Percentiles rank a stretch among this genome's conserved stretches.
These are phyloP conservation scores for Rhytidiadelphus loreus DNA, from an alignment of 225 moss, liverwort and hornwort species.

Conservation along the genomic window DNA sequence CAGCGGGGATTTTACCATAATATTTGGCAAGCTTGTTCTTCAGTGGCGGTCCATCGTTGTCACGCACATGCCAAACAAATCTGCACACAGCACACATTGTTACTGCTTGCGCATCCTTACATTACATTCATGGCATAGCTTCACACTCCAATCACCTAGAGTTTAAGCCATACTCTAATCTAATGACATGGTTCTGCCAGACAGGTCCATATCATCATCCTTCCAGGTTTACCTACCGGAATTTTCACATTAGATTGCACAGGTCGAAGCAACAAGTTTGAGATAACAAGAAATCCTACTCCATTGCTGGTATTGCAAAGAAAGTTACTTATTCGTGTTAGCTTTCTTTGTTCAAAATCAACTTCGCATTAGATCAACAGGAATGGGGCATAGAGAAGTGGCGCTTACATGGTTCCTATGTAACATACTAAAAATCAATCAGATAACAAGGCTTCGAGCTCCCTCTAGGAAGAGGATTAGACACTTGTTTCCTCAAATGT, in stretches of 20 bases:
- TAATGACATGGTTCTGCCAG: neutral
- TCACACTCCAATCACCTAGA: neutral
- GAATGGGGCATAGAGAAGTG: neutral
- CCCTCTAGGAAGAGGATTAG: neutral
- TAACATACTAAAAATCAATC: neutral
- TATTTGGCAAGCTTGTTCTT: constrained; percentile 35
- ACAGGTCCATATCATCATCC: neutral
- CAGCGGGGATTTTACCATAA: constrained; percentile 75
- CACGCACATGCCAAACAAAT: constrained; percentile 82
- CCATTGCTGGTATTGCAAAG: neutral
- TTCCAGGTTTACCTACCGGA: neutral
- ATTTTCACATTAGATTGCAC: neutral
- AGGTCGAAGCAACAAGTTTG: neutral
- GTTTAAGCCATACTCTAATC: neutral
- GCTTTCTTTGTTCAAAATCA: neutral
- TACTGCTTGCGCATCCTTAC: neutral
- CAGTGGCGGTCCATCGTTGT: constrained; percentile 43
- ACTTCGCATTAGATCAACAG: neutral
- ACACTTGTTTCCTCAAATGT: neutral
- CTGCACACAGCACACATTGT: constrained; percentile 16
- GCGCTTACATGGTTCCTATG: neutral
- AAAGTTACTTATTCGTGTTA: neutral
- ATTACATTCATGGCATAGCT: neutral
- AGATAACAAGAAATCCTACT: neutral
- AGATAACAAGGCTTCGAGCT: neutral